These are phyloP conservation scores for Bolboschoenus planiculmis DNA, from an alignment of 176 grass and related monocot genomes.

Conservation along the genomic window DNA sequence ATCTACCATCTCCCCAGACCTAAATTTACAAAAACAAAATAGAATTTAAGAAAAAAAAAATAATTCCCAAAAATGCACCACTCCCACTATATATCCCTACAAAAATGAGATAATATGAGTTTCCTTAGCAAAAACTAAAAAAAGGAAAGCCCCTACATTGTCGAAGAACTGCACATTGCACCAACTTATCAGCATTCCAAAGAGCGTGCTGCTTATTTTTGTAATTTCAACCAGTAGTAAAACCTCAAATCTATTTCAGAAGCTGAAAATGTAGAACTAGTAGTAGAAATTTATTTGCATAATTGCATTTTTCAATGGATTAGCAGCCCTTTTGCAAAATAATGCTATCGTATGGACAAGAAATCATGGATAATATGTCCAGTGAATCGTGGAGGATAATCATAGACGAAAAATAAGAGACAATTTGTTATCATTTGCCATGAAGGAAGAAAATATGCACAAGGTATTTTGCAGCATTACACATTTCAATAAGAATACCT, in stretches of 20 bases:
- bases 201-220: not conserved
- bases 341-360: not conserved
- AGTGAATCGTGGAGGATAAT: too few relatives aligned
- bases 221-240: not conserved
- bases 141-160: not conserved
- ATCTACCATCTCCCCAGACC: not conserved
- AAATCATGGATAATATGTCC: too few relatives aligned
- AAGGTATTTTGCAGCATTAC: not conserved
- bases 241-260: not conserved
- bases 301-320: not conserved
- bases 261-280: not conserved
- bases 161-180: not conserved
- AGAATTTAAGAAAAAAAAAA: not conserved
- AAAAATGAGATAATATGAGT: not conserved
- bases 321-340: not conserved
- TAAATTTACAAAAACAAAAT: constrained; percentile 5
- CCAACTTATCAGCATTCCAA: not conserved
- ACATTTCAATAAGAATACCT: not conserved
- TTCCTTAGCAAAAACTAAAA: not conserved
- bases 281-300: not conserved
- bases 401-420: not conserved
- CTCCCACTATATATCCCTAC: not conserved
- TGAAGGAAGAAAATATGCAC: not conserved
- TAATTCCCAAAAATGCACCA: not conserved
- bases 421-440: not conserved